A percentile compares a stretch with the other conserved stretches of the same genome.
phyloP scores from a whole-genome alignment of 345 rosid genomes.

The Clarkia xantiana region DNA sequence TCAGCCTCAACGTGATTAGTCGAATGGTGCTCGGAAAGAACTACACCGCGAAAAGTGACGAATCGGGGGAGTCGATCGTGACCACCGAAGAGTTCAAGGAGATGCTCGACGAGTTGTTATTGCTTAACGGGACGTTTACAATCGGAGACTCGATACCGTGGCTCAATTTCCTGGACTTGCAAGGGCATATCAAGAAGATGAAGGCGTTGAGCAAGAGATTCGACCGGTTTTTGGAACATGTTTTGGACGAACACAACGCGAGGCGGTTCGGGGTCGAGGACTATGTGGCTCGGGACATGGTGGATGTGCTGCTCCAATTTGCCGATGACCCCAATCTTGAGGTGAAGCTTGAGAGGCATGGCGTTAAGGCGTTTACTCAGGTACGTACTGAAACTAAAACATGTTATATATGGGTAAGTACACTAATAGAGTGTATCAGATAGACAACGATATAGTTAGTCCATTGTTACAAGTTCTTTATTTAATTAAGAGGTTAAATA shows the following conservation, averaged over 20 bases:
- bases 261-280: slow-evolving; percentile 20
- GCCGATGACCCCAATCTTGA: slow-evolving; percentile 50
- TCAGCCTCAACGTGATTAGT: slow-evolving; percentile 44
- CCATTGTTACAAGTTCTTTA: no score
- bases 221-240: slow-evolving; percentile 44
- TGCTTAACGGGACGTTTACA: slow-evolving; percentile 44
- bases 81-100: slow-evolving; percentile 51
- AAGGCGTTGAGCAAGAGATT: slow-evolving; percentile 42
- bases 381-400: no score
- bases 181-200: slow-evolving; percentile 56
- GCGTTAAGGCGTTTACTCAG: slow-evolving; percentile 51
- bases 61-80: no score
- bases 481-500: no score
- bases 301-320: slow-evolving; percentile 46
- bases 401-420: no score
- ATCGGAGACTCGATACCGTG: slow-evolving; percentile 68
- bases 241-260: slow-evolving; percentile 37
- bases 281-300: slow-evolving; percentile 46
- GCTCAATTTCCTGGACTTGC: slow-evolving; percentile 44
- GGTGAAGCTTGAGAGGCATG: slow-evolving; percentile 43
- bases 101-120: slow-evolving; percentile 54
- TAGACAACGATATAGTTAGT: no score
- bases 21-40: slow-evolving; percentile 55
- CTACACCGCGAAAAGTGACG: slow-evolving; percentile 21
- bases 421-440: no score